A percentile compares a stretch with the other conserved stretches of the same genome.
Conservation (phyloP, 2,329 filamentous ascomycete species). For the Zasmidium citrigriseum region DNA sequence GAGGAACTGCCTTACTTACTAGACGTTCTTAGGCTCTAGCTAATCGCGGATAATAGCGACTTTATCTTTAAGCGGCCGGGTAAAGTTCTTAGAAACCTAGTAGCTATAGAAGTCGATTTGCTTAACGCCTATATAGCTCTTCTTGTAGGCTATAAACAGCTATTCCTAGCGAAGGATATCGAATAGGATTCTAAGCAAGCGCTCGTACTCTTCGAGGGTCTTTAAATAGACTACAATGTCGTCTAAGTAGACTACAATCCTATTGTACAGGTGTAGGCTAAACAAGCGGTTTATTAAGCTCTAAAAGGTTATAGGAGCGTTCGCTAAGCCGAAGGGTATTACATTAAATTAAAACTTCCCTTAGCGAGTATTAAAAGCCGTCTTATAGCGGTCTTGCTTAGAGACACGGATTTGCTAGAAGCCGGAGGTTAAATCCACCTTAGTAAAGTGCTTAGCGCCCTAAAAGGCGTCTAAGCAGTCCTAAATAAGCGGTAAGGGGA, state of each 20-base stretch:
- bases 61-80: not conserved
- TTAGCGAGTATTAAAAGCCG: too few relatives aligned
- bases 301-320: too few relatives aligned
- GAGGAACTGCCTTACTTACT: not conserved
- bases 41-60: not conserved
- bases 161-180: not conserved
- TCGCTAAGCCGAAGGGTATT: too few relatives aligned
- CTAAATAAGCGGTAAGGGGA: not conserved
- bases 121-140: too few relatives aligned
- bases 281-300: too few relatives aligned
- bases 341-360: too few relatives aligned
- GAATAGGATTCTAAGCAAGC: not conserved
- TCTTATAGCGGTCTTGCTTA: too few relatives aligned
- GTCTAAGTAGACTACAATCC: not conserved
- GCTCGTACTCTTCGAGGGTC: not conserved
- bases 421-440: too few relatives aligned
- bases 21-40: not conserved
- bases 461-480: too few relatives aligned
- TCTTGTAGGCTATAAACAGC: too few relatives aligned
- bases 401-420: too few relatives aligned
- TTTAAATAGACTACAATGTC: not conserved
- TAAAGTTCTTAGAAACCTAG: not conserved
- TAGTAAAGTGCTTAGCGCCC: too few relatives aligned
- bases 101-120: not conserved
- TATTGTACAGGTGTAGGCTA: not conserved